A percentile compares a stretch with the other conserved stretches of the same genome.
phyloP scores from a whole-genome alignment of 192 early-diverging fungal species.

The Coemansia javaensis region DNA sequence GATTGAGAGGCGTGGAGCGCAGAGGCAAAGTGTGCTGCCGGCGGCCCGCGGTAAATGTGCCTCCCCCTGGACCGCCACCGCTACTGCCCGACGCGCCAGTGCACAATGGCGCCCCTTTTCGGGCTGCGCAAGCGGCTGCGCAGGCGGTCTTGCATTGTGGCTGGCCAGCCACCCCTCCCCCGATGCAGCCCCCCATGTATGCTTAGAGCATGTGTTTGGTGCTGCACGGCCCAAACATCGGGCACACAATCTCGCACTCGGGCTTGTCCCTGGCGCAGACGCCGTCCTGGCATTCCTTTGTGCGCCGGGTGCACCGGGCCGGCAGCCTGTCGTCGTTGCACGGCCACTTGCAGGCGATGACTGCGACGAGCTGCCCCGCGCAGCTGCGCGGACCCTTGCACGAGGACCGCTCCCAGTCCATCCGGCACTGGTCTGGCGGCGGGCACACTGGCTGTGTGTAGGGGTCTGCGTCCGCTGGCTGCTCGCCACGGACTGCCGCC shows the following conservation, averaged over 20 bases:
- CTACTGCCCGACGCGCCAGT: too few relatives aligned
- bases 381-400: neutral
- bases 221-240: neutral
- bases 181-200: neutral
- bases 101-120: too few relatives aligned
- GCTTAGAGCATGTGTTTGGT: neutral
- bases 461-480: too few relatives aligned
- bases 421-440: neutral
- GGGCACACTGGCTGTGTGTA: conserved; percentile 2
- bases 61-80: too few relatives aligned
- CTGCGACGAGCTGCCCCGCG: neutral
- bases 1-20: too few relatives aligned
- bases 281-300: neutral
- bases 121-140: too few relatives aligned
- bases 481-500: too few relatives aligned
- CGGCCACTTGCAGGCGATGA: neutral
- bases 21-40: too few relatives aligned
- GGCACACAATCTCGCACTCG: conserved; percentile 2
- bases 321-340: neutral
- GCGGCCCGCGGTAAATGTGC: too few relatives aligned
- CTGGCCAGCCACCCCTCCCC: too few relatives aligned
- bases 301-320: neutral
- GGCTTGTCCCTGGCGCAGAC: neutral
- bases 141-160: too few relatives aligned
- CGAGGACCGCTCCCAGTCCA: neutral